A percentile compares a stretch with the other conserved stretches of the same genome.
These are phyloP conservation scores for sorghum (Sorghum bicolor) DNA, from an alignment of 176 grass and related monocot genomes.

Conservation along the genomic window Sorghum_bicolor_NCBIv3 NC_012874.2:69566001-69566500, in stretches of 20 bases:
- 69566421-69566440: background rate
- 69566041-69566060: too few species aligned
- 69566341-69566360: too few species aligned
- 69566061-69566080: too few species aligned
- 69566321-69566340: too few species aligned
- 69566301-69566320: too few species aligned
- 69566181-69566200: background rate
- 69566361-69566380: too few species aligned
- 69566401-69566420: too few species aligned
- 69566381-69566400: too few species aligned
- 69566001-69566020: background rate
- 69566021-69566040: too few species aligned
- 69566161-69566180: background rate
- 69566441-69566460: background rate
- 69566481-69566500: constrained; percentile 50
- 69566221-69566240: background rate
- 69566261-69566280: background rate
- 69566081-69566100: background rate
- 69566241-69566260: background rate
- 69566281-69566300: background rate
- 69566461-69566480: constrained; percentile 18
- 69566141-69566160: background rate
- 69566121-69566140: background rate
- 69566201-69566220: background rate
- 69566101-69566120: background rate